These are phyloP conservation scores for Leccinum subtestaceum DNA, from an alignment of 768 basidiomycete genomes.

Conservation along the genomic window DNA sequence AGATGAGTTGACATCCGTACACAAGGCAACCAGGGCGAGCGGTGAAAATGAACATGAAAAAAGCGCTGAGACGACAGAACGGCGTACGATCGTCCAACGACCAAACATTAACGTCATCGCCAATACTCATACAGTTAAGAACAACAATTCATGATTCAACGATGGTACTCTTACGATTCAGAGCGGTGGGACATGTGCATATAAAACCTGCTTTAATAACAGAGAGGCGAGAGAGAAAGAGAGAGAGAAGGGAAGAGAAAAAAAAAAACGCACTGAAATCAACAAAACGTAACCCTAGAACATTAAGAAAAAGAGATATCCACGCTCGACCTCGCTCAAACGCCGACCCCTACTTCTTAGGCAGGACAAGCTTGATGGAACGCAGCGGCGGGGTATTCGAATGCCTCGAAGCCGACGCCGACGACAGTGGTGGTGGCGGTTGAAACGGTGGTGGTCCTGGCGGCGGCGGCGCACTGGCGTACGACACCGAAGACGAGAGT, in stretches of 20 bases:
- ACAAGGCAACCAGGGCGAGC: not conserved
- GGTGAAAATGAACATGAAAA: not conserved
- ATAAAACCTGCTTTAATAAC: not conserved
- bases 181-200: not conserved
- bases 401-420: slow-evolving; percentile 7
- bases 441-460: slow-evolving; percentile 12
- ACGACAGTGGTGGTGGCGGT: slow-evolving; percentile 2
- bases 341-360: slow-evolving; percentile 27
- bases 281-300: not conserved
- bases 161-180: not conserved
- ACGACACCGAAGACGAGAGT: slow-evolving; percentile 28
- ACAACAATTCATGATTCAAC: not conserved
- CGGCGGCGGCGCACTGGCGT: slow-evolving; percentile 12
- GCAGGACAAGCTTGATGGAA: slow-evolving; percentile 29
- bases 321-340: not conserved
- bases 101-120: too few relatives aligned
- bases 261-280: not conserved
- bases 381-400: slow-evolving; percentile 31
- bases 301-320: not conserved
- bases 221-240: not conserved
- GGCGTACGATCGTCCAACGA: not conserved
- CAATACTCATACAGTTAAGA: too few relatives aligned
- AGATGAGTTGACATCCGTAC: not conserved
- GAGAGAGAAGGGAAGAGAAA: not conserved
- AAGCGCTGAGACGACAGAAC: not conserved